Conservation (phyloP, 2,329 filamentous ascomycete genomes). For the Penicillium palitans region DNA sequence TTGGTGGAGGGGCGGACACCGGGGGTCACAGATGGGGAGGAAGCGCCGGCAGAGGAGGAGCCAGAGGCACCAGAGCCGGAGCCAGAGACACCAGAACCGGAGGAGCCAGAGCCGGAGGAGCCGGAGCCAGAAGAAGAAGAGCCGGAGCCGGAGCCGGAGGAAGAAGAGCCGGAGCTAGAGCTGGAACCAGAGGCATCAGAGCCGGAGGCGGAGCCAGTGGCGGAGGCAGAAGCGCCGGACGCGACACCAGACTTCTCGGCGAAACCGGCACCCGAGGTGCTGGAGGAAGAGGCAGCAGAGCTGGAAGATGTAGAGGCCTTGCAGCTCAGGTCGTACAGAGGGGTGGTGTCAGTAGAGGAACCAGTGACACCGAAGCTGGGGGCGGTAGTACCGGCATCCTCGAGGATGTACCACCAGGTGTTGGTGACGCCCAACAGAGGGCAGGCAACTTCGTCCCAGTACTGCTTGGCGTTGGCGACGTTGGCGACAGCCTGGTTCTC, state of each 20-base stretch:
- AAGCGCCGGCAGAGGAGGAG: constrained; percentile 5
- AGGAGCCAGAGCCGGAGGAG: background rate
- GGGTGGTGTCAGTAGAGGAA: constrained; percentile 36
- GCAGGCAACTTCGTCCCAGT: constrained; percentile 79
- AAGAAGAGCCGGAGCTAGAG: constrained; percentile 1
- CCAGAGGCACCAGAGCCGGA: constrained; percentile 9
- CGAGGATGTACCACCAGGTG: constrained; percentile 48
- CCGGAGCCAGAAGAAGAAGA: constrained; percentile 5
- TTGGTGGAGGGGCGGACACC: constrained; percentile 11
- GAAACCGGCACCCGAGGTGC: constrained; percentile 16
- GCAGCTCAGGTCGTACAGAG: constrained; percentile 42
- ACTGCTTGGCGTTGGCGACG: constrained; percentile 69
- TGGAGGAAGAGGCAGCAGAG: constrained; percentile 22
- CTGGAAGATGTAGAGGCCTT: constrained; percentile 24
- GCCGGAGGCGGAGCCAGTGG: constrained; percentile 11
- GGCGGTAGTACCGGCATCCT: constrained; percentile 39
- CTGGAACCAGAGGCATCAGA: constrained; percentile 9
- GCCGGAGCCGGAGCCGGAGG: constrained; percentile 3
- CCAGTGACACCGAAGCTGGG: constrained; percentile 45
- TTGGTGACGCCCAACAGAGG: constrained; percentile 46
- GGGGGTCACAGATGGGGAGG: background rate
- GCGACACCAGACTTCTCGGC: constrained; percentile 20
- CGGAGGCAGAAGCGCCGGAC: constrained; percentile 19
- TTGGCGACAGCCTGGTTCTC: constrained; percentile 64
- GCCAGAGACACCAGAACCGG: constrained; percentile 20